phyloP scores from a whole-genome alignment of 495 filamentous ascomycete genomes.

The Aspergillus cavernicola region DNA sequence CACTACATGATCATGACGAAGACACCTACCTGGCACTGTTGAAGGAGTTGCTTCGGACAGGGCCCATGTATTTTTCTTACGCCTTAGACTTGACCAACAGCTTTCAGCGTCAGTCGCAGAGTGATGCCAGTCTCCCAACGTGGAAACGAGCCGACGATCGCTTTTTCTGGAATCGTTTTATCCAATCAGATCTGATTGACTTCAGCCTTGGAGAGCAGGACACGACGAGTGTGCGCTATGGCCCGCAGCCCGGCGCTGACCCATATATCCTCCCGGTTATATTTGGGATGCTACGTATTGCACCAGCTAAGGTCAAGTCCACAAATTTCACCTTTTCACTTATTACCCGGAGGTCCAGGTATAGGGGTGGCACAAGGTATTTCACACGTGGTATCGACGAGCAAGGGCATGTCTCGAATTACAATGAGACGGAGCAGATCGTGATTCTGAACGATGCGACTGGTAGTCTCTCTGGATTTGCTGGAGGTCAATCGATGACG shows the following conservation, averaged over 20 bases:
- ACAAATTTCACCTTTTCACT: constrained; percentile 80
- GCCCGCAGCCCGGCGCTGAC: constrained; percentile 72
- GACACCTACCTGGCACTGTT: constrained; percentile 81
- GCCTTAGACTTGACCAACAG: constrained; percentile 90
- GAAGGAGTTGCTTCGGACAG: constrained; percentile 69
- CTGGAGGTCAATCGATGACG: constrained; percentile 68
- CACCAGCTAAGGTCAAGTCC: constrained; percentile 71
- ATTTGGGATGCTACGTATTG: constrained; percentile 89
- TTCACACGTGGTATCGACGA: constrained; percentile 93
- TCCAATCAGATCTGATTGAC: constrained; percentile 87
- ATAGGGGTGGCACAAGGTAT: constrained; percentile 87
- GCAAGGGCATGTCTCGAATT: constrained; percentile 90
- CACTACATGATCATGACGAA: constrained; percentile 87
- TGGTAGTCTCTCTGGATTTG: constrained; percentile 74
- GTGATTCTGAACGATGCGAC: constrained; percentile 78
- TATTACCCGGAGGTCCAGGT: constrained; percentile 80
- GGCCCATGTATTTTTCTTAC: constrained; percentile 98
- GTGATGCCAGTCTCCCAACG: constrained; percentile 63
- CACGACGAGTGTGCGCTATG: constrained; percentile 48
- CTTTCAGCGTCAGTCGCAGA: constrained; percentile 84
- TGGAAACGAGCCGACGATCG: constrained; percentile 94
- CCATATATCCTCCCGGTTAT: constrained; percentile 94
- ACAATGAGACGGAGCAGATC: constrained; percentile 95
- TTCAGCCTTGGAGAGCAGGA: constrained; percentile 56
- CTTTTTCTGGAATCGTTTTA: constrained; percentile 97